phyloP scores from a whole-genome alignment of 2,329 filamentous ascomycete species.

The Rutstroemia sp. region DNA sequence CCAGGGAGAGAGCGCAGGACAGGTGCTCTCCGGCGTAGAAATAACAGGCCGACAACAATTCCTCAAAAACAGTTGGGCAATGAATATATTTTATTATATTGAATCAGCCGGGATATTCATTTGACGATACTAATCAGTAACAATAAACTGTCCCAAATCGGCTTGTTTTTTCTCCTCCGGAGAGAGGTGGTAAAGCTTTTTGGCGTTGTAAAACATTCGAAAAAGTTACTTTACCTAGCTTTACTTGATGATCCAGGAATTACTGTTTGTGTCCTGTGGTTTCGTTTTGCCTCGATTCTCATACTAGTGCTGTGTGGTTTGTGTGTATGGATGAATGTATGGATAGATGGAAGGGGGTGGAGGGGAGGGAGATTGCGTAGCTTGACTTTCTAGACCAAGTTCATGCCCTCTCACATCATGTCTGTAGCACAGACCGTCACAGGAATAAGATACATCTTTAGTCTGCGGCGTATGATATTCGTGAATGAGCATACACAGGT shows the following conservation, averaged over 20 bases:
- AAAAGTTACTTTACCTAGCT: background rate
- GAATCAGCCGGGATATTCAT: too few species aligned
- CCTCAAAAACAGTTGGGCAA: too few species aligned
- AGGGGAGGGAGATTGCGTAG: background rate
- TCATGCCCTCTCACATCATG: constrained; percentile 4
- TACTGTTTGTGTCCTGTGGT: too few species aligned
- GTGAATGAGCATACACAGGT: background rate
- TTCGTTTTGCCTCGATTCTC: too few species aligned
- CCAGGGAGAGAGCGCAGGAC: background rate
- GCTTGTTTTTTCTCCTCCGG: too few species aligned
- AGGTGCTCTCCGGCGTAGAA: background rate
- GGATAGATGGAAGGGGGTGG: background rate
- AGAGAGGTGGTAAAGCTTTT: background rate
- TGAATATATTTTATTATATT: too few species aligned
- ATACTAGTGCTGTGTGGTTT: too few species aligned
- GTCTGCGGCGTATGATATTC: background rate
- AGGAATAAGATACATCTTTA: background rate
- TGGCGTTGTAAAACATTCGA: background rate
- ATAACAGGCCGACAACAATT: too few species aligned
- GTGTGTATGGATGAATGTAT: background rate
- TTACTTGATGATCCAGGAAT: too few species aligned
- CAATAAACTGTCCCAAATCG: too few species aligned
- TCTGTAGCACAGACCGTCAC: constrained; percentile 4
- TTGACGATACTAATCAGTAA: too few species aligned
- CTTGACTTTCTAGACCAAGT: constrained; percentile 6